Evolutionary conservation across 148 eudicot genomes (phyloP), one percentile per base, ranked within the genome.

Genomic region (Heliosperma pusillum): DNA sequence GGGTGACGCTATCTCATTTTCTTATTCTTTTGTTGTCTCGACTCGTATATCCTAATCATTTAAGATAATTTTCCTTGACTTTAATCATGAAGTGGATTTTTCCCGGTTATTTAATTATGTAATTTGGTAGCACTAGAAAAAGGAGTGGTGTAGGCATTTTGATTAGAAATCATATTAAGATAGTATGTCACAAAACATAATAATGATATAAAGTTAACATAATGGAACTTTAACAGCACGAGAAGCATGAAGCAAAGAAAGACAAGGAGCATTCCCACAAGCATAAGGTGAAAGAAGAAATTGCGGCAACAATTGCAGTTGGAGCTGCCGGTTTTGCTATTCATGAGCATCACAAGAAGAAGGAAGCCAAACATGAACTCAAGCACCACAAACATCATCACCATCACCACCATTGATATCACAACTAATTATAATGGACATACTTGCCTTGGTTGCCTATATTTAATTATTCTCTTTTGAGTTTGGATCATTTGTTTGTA

Each of bases 301-400:
- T 78, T 20, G 77, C 73, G 0, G 52, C 77, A 13, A 74, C 81
- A 17, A 52, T 78, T 44, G 81, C 81, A n/a, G 77, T 58, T 57
- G 81, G 81, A 27, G 77, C 81, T 55, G 72, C 72, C 8, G 81
- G 81, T 11, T 73, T 73, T 21, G 45, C 77, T 15, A 62, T 78
- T 29, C 81, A 78, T 66, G 81, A 78, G 33, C 76, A 72, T 78
- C 80, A 72, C 76, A 78, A 78, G 66, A 78, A 78, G 50, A 78
- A 78, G 22, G 80, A 78, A 36, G 80, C 76, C 27, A 78, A 78
- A 44, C 42, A 78, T 40, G 29, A 78, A 26, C 81, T 78, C 72
- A 78, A 78, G 33, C 30, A 55, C 24, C 69, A 57, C 30, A 72
- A 57, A 56, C 40, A 71, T 40, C 71, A 78, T 42, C 45, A 36